Evolutionary conservation across 2,329 filamentous ascomycete species (phyloP), one percentile per base, ranked within the genome.

Genomic region (Alternaria conjuncta): DNA sequence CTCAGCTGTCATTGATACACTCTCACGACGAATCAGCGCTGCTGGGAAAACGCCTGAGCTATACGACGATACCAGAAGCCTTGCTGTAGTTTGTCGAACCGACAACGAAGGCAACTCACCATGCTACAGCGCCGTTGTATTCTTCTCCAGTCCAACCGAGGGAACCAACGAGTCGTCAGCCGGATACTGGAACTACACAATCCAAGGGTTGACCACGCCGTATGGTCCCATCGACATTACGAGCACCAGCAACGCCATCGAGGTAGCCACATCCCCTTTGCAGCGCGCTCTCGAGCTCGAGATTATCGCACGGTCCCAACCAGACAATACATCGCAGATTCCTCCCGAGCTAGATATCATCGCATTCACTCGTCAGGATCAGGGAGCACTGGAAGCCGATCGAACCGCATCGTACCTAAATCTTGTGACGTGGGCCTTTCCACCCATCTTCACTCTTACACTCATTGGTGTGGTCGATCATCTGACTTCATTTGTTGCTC

Each of bases 121-220:
- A 1, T 96, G 92, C 78, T 94, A 90, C 74, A 91, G 87, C 18
- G 93, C 91, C 9, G 86, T 91, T 2, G 87, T 91, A 5, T 95
- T 96, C 81, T 84, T 88, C 57, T 90, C 90, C 0, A 96, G 92
- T 6, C 92, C 93, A 0, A 85, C 80, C 2, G 90, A 96, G 80
- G 92, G 92, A 10, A 18, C 36, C 36, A 18, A 41, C 15, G 36
- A 41, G 15, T 41, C 36, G 36, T 66, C 77, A 1, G 86, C 85
- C 7, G 86, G 86, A 2, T 79, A 87, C 46, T 97, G 94, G 94
- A 96, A 96, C 79, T 97, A 97, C 75, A 94, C 92, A 0, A 84
- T 97, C 23, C 86, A 92, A 60, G 89, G 89, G 3, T 94, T 97
- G 75, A 90, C 90, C 32, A 84, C 88, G 0, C 84, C 97, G 61